Base-by-base conservation (phyloP, 371 early-diverging fungal genomes). In the Umbelopsis sp. region DNA sequence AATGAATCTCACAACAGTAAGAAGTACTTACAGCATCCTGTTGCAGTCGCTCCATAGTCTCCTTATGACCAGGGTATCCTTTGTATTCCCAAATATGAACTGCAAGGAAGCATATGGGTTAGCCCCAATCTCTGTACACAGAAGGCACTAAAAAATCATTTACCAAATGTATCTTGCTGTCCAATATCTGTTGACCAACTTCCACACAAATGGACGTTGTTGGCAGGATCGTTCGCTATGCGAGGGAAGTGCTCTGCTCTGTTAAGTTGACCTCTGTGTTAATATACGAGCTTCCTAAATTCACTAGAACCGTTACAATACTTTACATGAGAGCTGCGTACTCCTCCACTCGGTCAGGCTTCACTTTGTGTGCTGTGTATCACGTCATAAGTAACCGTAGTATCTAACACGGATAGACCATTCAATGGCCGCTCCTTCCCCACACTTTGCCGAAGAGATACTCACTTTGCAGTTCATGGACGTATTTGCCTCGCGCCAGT, bases 61-160 rank as follows among this genome's bases (percentile, higher is more conserved):
- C 76, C 41, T 84, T 72, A 74, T 93, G 92, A n/a, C 93, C 94
- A 10, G 84, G 84, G 74, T 96, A 97, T 8, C 94, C 93, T 69
- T 93, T 85, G 81, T 94, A 96, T 78, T 97, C 94, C 96, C 96
- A 96, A 72, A 97, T 89, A 69, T 97, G 97, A 52, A 96, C 92
- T 83, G 2, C 1, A 41, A 12, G 41, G 7, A 41, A 12, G 7
- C 41, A 41, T 41, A 12, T 41, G 7, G 7, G 41, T 41, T 41
- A 41, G 41, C 10, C 7, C 41, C 41, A 41, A 12, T 41, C 12
- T 12, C 41, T 10, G 41, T 41, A 41, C 7, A 7, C 41, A 41
- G 12, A 41, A 41, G 1, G 12, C 12, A 41, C 41, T 12, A 7
- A 41, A 12, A 1, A 10, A 16, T 12, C 16, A 63, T 83, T 72